A percentile compares a stretch with the other conserved stretches of the same genome.
Conservation (phyloP, 805 yeast genomes). For the Candida xyloterini region DNA sequence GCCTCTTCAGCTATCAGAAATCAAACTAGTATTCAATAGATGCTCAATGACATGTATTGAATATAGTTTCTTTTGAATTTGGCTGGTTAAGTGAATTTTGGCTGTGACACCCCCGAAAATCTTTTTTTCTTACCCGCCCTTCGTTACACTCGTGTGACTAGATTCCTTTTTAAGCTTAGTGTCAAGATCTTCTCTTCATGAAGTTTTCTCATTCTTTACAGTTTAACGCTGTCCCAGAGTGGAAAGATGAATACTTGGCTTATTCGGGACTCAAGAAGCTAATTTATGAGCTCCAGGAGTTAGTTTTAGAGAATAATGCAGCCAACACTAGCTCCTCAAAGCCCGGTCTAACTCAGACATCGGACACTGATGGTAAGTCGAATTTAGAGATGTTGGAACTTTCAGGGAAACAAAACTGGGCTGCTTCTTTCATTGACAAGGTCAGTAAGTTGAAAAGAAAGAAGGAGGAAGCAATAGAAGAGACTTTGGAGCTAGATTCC, state of each 20-base stretch:
- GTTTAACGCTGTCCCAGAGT: conserved; percentile 53
- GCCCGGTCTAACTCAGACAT: conserved; percentile 11
- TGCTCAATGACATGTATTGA: too few relatives aligned
- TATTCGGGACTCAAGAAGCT: conserved; percentile 52
- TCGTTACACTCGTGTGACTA: conserved; percentile 15
- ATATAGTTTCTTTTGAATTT: not conserved
- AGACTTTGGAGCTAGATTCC: conserved; percentile 21
- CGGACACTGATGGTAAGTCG: conserved; percentile 16
- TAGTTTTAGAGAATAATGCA: conserved; percentile 14
- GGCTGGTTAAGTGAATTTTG: not conserved
- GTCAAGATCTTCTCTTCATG: conserved; percentile 30
- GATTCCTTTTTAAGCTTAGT: conserved; percentile 4
- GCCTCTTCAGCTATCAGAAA: too few relatives aligned
- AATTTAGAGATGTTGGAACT: conserved; percentile 16
- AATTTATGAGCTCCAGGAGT: conserved; percentile 52
- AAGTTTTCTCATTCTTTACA: conserved; percentile 49
- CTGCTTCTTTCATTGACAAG: conserved; percentile 16
- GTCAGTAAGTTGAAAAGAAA: conserved; percentile 15
- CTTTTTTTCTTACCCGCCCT: conserved; percentile 22
- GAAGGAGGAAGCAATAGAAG: conserved; percentile 11
- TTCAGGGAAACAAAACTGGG: conserved; percentile 11
- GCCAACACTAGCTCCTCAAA: conserved; percentile 19
- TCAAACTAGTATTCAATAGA: not conserved
- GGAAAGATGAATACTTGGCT: conserved; percentile 45
- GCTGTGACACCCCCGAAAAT: not conserved